Base-by-base conservation (phyloP, 768 basidiomycete genomes). In the Suillus luteus region DNA sequence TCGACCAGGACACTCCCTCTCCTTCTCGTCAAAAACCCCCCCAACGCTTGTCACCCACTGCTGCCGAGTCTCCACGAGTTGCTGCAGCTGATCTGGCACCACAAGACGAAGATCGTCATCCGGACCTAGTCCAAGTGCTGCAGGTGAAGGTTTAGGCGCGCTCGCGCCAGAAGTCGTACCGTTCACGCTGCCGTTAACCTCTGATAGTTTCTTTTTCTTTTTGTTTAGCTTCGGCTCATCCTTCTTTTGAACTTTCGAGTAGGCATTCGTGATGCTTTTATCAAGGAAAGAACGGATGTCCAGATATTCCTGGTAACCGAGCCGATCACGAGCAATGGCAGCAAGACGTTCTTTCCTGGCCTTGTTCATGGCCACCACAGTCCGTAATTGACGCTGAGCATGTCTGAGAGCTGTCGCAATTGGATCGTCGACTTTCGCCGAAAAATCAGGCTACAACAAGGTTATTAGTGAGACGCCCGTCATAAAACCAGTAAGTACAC, bases 261-360 rank as follows among this genome's bases (percentile, higher is more conserved):
- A 97, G 11, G 89, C 80, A 19, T 78, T 81, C 54, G 84, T 80
- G 72, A 98, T 93, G 68, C 89, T 88, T 79, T 87, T 90, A 80
- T 99, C 96, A 57, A 99, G 84, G 5, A 89, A 82, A 66, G 96
- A 95, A 19, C 95, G 86, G 9, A 86, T 75, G 37, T 93, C 91
- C 63, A 93, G 76, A 78, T 96, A 99, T 71, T 99, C 96, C 70
- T 94, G 92, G 72, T 94, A 93, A 7, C 89, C 95, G 19, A 99
- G 83, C 24, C 95, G 86, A 70, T 95, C 93, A 64, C 89, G 86
- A 35, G 95, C 95, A 65, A 95, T 84, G 15, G 81, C 79, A 15
- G 83, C 83, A 2, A 99, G 83, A 4, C 91, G 87, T 37, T 78
- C 76, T 73, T 91, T 91, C 14, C 96, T 89, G 3, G 86, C 85